These are phyloP conservation scores for Amanita rubescens DNA, from an alignment of 768 basidiomycete genomes.

Conservation along the genomic window DNA sequence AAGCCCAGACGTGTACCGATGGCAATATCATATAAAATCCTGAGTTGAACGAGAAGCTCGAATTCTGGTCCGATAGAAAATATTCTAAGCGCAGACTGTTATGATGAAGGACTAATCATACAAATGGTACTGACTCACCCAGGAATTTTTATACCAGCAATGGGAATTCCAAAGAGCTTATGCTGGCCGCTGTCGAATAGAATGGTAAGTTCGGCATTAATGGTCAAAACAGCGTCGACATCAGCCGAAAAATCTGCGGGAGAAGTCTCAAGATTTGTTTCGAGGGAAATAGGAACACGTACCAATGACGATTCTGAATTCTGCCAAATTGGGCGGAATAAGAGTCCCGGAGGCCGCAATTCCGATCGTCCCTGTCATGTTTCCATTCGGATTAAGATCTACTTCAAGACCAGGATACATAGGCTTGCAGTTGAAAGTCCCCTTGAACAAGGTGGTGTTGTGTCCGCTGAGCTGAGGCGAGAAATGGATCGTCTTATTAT, in stretches of 20 bases:
- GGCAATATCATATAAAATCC: not conserved
- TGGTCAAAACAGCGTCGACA: not conserved
- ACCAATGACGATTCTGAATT: conserved; percentile 30
- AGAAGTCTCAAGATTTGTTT: not conserved
- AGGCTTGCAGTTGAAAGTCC: conserved; percentile 21
- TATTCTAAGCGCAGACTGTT: not conserved
- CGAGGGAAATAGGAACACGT: conserved; percentile 6
- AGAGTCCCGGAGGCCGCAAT: conserved; percentile 37
- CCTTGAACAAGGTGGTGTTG: conserved; percentile 23
- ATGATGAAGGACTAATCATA: not conserved
- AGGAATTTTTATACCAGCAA: not conserved
- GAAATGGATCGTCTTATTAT: conserved; percentile 18
- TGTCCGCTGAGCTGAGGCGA: conserved; percentile 19
- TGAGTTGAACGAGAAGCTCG: not conserved
- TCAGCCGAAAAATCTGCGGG: not conserved
- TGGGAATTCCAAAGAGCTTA: not conserved
- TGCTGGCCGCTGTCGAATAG: not conserved
- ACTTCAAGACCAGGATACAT: conserved; percentile 19
- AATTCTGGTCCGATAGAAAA: not conserved
- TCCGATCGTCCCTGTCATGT: conserved; percentile 29
- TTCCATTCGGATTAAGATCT: conserved; percentile 24
- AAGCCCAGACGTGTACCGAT: not conserved
- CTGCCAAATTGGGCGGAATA: conserved; percentile 32
- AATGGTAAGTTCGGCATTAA: not conserved
- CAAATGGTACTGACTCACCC: not conserved